Base-by-base conservation (phyloP, 1,139 yeast species). In the Eremothecium sinecaudum region DNA sequence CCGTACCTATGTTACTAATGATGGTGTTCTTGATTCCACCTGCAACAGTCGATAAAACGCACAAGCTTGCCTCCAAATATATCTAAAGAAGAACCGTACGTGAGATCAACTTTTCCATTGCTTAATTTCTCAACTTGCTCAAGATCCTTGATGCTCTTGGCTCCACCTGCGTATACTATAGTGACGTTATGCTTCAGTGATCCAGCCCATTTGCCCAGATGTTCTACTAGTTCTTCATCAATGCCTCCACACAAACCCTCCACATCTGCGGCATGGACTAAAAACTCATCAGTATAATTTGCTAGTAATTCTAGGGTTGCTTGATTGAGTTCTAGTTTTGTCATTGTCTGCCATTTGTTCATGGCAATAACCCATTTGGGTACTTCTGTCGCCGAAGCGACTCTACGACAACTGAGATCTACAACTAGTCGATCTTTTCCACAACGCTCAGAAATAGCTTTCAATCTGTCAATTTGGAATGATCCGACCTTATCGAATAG, bases 251-350 rank as follows among this genome's bases (percentile, higher is more conserved):
- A 90, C 17, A 90, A 66, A 0, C 99, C 99, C 59, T 90, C 99
- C 2, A 90, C 97, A 56, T 90, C 98, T 0, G 98, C 99, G 3
- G 98, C 98, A 60, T 90, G 99, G 17, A 90, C 78, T 39, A 90
- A 63, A 50, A 87, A 82, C 59, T 90, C 98, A 43, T 74, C 71
- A 50, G 97, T 83, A 56, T 79, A 82, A 33, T 65, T 38, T 10
- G 79, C 62, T 23, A 90, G 67, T 36, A 58, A 43, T 4, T 48
- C 55, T 37, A 90, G 67, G 19, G 82, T 71, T 19, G 69, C 71
- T 26, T 57, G 55, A 33, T 66, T 64, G 36, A 90, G 64, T 36
- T 62, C 70, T 32, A 76, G 69, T 31, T 66, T 67, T 0, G 98
- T 90, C 26, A 87, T 61, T 0, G 92, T 82, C 59, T 87, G 96